A percentile compares a stretch with the other conserved stretches of the same genome.
phyloP scores from a whole-genome alignment of 805 yeast genomes.

The Starmerella gropengiesseri region DNA sequence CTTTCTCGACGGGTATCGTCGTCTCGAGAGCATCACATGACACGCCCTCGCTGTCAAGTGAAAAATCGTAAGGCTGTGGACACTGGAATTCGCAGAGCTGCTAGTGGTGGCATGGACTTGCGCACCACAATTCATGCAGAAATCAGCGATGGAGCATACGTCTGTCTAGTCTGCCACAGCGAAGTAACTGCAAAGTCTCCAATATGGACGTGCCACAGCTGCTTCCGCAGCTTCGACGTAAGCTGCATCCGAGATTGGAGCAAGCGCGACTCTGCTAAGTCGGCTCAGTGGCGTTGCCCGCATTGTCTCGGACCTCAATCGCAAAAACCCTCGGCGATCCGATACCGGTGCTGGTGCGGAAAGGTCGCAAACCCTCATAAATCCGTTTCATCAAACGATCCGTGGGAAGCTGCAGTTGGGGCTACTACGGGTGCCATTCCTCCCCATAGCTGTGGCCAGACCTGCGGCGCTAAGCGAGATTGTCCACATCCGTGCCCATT shows the following conservation, averaged over 20 bases:
- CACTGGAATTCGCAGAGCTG: too few relatives aligned
- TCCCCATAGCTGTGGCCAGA: conserved; percentile 26
- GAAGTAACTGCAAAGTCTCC: conserved; percentile 56
- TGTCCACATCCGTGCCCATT: conserved; percentile 26
- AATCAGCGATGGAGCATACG: conserved; percentile 56
- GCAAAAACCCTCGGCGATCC: conserved; percentile 5
- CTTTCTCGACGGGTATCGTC: too few relatives aligned
- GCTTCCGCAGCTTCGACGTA: conserved; percentile 76
- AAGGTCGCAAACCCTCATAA: conserved; percentile 7
- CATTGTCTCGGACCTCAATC: conserved; percentile 17
- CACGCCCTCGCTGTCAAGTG: too few relatives aligned
- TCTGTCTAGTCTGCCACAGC: conserved; percentile 80
- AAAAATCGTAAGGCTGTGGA: too few relatives aligned
- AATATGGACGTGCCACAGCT: conserved; percentile 69
- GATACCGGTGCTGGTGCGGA: conserved; percentile 24
- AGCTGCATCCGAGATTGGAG: conserved; percentile 87
- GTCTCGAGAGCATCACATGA: too few relatives aligned
- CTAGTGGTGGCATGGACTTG: conserved; percentile 14
- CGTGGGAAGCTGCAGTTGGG: conserved; percentile 1
- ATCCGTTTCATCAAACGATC: not conserved
- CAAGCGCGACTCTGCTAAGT: conserved; percentile 41
- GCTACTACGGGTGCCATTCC: not conserved
- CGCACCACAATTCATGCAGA: conserved; percentile 35
- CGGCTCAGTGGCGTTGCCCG: conserved; percentile 22
- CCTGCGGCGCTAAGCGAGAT: conserved; percentile 21